Evolutionary conservation across 108 stramenopile genomes (phyloP), one percentile per base, ranked within the genome.

Genomic region (Skeletonema costatum): DNA sequence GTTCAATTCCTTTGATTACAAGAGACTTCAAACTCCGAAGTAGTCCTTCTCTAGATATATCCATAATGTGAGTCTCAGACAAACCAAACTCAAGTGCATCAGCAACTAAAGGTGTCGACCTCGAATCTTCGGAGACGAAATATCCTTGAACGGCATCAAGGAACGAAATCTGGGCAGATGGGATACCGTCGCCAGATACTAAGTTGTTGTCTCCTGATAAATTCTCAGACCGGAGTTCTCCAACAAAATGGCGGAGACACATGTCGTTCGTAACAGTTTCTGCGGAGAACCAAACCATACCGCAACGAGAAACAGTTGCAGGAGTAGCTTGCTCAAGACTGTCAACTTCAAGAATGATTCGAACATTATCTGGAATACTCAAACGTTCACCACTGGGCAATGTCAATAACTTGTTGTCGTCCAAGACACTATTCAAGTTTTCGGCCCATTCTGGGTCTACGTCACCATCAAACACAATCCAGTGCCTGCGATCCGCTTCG

Each of bases 201-300:
- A 46, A n/a, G 64, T 16, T 48, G 58, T 83, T 79, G 19, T 82
- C 83, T 13, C 76, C 88, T 8, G 73, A 31, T 41, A 91, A 62
- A 32, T 86, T 85, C 58, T 81, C 85, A 46, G 74, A 82, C 38
- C 84, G 74, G 10, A 97, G 80, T 21, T 70, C 73, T 9, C 67
- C 70, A 59, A 94, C 73, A 35, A 90, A 41, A 71, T 92, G 85
- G 31, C 86, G 50, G n/a, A 95, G 79, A 56, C 77, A 74, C 93
- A 95, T 95, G 36, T 92, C 91, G 4, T 89, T 60, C 12, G 98
- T 75, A 46, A 99, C 88, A n/a, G 91, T 96, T 32, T 94, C 96
- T 4, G 90, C 93, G 48, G 90, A 88, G 84, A 99, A 98, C 94
- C 97, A 99, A n/a, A 98, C 91, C 98, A 99, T 99, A 17, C 99